These are phyloP conservation scores for Fusarium multiceps DNA, from an alignment of 2,329 filamentous ascomycete species.

Conservation along the genomic window DNA sequence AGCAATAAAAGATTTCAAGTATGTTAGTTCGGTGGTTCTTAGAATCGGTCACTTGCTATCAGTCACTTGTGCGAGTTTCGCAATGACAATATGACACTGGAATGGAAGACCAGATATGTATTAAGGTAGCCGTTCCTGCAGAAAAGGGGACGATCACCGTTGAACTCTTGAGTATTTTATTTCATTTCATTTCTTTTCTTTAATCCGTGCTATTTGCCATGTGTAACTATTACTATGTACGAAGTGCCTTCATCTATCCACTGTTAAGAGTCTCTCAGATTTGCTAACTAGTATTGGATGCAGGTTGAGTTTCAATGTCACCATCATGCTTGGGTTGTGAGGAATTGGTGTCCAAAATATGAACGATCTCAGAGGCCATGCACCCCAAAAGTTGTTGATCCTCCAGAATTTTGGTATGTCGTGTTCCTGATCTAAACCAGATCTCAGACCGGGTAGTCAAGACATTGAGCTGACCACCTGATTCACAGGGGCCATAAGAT, in stretches of 20 bases:
- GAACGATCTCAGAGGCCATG: constrained; percentile 41
- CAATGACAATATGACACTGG: constrained; percentile 2
- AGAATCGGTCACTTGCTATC: constrained; percentile 27
- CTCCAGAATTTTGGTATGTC: constrained; percentile 42
- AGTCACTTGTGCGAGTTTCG: constrained; percentile 5
- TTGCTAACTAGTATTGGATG: neutral
- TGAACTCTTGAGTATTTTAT: neutral
- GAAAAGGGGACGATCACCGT: constrained; percentile 14
- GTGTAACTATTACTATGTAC: constrained; percentile 45
- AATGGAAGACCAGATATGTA: constrained; percentile 10
- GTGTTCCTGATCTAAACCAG: neutral
- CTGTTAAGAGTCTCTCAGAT: neutral
- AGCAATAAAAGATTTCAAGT: constrained; percentile 37
- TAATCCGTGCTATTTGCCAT: constrained; percentile 20
- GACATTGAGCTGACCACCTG: constrained; percentile 2
- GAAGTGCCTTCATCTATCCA: neutral
- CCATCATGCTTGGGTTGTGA: constrained; percentile 42
- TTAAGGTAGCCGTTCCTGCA: neutral
- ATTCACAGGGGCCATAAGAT: constrained; percentile 29
- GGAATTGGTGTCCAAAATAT: constrained; percentile 41
- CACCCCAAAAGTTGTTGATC: constrained; percentile 39
- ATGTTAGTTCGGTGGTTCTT: constrained; percentile 23
- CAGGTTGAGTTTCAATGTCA: constrained; percentile 42
- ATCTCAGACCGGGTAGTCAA: neutral
- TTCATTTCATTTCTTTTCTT: neutral